Conservation (phyloP, 2,329 filamentous ascomycete species). For the Sclerotinia glacialis region DNA sequence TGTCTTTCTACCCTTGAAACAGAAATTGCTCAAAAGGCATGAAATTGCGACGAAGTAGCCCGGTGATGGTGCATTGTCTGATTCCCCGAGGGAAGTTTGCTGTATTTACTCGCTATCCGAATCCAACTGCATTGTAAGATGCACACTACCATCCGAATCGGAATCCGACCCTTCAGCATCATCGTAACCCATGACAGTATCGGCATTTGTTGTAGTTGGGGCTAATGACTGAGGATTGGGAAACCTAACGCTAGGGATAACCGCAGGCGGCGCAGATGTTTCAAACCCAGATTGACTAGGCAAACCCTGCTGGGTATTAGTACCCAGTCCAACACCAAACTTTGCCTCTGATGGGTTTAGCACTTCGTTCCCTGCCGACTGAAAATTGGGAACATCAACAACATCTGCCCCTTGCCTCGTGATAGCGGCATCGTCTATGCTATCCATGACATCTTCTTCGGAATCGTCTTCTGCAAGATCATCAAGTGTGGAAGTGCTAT, state of each 20-base stretch:
- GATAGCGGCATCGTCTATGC: neutral
- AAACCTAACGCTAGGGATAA: neutral
- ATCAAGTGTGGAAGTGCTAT: neutral
- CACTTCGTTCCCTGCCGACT: neutral
- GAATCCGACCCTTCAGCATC: conserved; percentile 8
- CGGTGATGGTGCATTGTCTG: neutral
- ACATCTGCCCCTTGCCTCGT: neutral
- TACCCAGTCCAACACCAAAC: neutral
- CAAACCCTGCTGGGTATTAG: neutral
- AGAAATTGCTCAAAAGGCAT: neutral
- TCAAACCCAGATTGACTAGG: neutral
- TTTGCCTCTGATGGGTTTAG: too few relatives aligned
- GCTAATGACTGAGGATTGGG: neutral
- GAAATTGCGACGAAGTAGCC: neutral
- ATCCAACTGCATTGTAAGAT: conserved; percentile 22
- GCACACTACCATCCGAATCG: conserved; percentile 19
- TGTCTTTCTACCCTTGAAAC: neutral
- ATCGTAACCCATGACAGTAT: conserved; percentile 13
- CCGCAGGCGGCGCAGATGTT: neutral
- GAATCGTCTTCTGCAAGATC: conserved; percentile 4
- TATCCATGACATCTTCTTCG: conserved; percentile 10
- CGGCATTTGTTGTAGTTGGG: neutral
- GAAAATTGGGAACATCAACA: neutral
- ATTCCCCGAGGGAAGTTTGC: neutral
- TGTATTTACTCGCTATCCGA: conserved; percentile 13